Evolutionary conservation across 805 yeast genomes (phyloP).

Genomic region (Starmerella apicola): DNA sequence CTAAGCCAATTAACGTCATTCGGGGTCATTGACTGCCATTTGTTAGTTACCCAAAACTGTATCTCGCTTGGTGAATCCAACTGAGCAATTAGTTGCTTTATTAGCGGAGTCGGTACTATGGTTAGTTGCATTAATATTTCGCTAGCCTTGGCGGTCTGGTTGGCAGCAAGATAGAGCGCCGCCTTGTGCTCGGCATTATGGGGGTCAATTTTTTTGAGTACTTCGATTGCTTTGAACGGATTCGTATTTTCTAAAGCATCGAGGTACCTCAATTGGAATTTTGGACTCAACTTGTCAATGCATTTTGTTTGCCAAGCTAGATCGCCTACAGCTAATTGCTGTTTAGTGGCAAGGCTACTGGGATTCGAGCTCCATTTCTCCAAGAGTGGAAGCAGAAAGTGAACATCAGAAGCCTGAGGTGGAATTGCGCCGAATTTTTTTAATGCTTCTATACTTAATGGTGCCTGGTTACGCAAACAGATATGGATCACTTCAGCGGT

Average conservation of each 20-base stretch:
- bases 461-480: constrained; percentile 8
- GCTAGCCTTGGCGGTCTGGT: constrained; percentile 10
- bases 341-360: neutral
- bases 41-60: constrained; percentile 11
- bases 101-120: constrained; percentile 1
- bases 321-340: constrained; percentile 5
- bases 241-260: neutral
- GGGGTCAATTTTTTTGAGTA: constrained; percentile 4
- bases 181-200: constrained; percentile 2
- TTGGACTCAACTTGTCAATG: neutral
- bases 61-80: constrained; percentile 1
- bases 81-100: constrained; percentile 4
- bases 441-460: constrained; percentile 2
- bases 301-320: constrained; percentile 6
- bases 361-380: constrained; percentile 8
- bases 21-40: constrained; percentile 14
- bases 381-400: constrained; percentile 6
- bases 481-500: constrained; percentile 8
- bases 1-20: constrained; percentile 16
- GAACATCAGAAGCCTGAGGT: constrained; percentile 4
- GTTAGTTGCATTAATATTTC: neutral
- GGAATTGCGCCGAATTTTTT: constrained; percentile 5
- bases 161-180: constrained; percentile 8
- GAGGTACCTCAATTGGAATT: constrained; percentile 3
- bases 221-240: constrained; percentile 13